Base-by-base conservation (phyloP, 306 rosid species). In the Adenanthera pavonina region DNA sequence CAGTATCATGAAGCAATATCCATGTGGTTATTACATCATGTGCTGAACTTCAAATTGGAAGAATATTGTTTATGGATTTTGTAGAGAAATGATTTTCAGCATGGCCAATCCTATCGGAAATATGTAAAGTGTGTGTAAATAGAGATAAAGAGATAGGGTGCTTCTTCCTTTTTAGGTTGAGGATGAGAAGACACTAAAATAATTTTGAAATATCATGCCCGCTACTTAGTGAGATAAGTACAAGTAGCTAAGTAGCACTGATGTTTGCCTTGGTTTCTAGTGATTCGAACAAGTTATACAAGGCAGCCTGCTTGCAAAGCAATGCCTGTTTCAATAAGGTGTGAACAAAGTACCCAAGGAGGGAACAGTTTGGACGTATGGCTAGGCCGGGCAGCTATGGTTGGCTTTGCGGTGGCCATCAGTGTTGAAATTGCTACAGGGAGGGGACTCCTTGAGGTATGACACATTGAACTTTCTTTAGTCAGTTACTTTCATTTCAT, bases 361-460 rank as follows among this genome's bases (percentile, higher is more conserved):
- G 87, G 90, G 15, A 87, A 65, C 60, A 70, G 89, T 82, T 72
- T 93, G 90, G 98, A 95, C 80, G 90, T 93, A 44, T 93, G 97
- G 98, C 88, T 93, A 3, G 96, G 98, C 67, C 88, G 99, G 80
- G n/a, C 82, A 9, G 98, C 96, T 68, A 95, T 95, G 99, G 81
- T 95, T 76, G 96, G 99, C 56, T 95, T 95, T 86, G 91, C 98
- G 17, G 84, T 64, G 8, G 99, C 97, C 74, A 80, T 93, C 36
- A 76, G 82, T 69, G 93, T 93, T 66, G 99, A 95, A 92, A 69
- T 95, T 78, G 78, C 91, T 25, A 91, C 97, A 0, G 98, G 99
- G 40, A 95, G 88, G 87, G 99, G 99, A 70, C 92, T 95, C 76
- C 83, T 95, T 53, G 97, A 95, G 99, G 99, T 95, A 90, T 65